Conservation (phyloP, 1,139 yeast genomes). For the Arxiozyma slooffiae region DNA sequence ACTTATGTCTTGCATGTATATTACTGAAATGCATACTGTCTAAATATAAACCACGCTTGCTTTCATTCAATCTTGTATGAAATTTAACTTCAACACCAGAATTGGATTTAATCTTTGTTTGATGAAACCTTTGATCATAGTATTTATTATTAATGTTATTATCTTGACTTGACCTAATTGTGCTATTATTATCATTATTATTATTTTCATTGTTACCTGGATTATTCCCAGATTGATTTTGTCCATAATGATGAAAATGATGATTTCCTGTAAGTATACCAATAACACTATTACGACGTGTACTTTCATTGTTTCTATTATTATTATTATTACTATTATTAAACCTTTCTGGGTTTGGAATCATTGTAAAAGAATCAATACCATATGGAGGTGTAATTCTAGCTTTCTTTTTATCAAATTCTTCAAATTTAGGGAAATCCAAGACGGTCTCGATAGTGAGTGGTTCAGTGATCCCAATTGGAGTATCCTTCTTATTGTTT, state of each 20-base stretch:
- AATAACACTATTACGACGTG: conserved; percentile 20
- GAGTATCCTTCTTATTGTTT: conserved; percentile 4
- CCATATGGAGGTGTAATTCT: conserved; percentile 30
- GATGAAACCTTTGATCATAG: conserved; percentile 16
- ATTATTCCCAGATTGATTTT: neutral
- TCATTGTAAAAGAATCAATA: conserved; percentile 22
- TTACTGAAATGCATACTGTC: conserved; percentile 61
- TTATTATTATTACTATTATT: conserved; percentile 2
- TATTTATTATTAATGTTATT: neutral
- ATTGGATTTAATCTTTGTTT: conserved; percentile 17
- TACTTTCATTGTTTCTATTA: neutral
- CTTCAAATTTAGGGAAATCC: conserved; percentile 27
- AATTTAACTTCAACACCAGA: conserved; percentile 21
- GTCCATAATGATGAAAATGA: neutral
- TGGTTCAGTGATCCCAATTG: conserved; percentile 30
- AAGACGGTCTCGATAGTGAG: conserved; percentile 25
- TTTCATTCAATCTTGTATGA: conserved; percentile 22
- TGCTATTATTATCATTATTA: neutral
- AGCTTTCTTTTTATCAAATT: conserved; percentile 21
- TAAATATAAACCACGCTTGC: conserved; percentile 44
- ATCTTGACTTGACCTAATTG: neutral
- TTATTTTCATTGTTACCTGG: neutral
- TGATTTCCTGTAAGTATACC: conserved; percentile 20
- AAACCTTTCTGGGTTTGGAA: conserved; percentile 13
- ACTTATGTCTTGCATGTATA: conserved; percentile 61